A percentile compares a stretch with the other conserved stretches of the same genome.
phyloP scores from a whole-genome alignment of 2,329 filamentous ascomycete genomes.

The Colletotrichum higginsianum region DNA sequence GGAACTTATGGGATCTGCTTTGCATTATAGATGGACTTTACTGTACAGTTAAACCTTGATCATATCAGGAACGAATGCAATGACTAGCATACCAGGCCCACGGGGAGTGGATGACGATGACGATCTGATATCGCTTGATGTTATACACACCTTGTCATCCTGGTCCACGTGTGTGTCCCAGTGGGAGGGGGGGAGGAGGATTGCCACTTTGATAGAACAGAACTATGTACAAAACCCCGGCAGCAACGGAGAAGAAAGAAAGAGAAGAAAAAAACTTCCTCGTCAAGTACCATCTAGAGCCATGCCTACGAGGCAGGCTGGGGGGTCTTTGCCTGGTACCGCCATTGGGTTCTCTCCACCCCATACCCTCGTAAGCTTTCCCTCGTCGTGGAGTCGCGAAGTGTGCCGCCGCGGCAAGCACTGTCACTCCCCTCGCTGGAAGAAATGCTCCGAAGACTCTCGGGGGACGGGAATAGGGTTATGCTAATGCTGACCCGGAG shows the following conservation, averaged over 20 bases:
- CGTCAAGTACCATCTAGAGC: background rate
- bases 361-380: too few species aligned
- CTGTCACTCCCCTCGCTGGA: background rate
- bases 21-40: background rate
- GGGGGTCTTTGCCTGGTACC: too few species aligned
- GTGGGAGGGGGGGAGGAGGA: background rate
- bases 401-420: background rate
- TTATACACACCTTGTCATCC: background rate
- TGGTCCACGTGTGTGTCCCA: background rate
- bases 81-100: background rate
- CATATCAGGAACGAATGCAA: background rate
- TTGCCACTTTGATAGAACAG: too few species aligned
- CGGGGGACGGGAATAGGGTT: background rate
- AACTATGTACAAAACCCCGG: too few species aligned
- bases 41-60: background rate
- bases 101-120: too few species aligned
- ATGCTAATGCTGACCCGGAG: background rate
- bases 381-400: background rate
- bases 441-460: constrained; percentile 9
- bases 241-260: background rate
- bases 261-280: background rate
- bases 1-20: background rate
- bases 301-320: background rate
- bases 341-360: too few species aligned
- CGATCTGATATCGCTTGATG: constrained; percentile 4